Base-by-base conservation (phyloP, 2,329 filamentous ascomycete genomes). In the Nannizziopsis arthrosporioides region DNA sequence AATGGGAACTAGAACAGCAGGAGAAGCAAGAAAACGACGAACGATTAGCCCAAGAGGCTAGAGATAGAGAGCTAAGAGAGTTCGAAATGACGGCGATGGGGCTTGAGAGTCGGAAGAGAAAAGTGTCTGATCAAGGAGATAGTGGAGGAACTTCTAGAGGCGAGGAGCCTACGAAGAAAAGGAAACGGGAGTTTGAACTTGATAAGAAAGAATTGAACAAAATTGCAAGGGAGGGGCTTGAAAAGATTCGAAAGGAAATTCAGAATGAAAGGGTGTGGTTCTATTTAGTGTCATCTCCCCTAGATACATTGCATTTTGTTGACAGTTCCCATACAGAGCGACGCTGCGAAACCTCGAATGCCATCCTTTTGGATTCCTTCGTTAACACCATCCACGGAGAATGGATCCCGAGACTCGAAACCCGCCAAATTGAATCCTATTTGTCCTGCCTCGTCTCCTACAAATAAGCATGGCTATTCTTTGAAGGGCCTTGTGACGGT, bases 311-410 rank as follows among this genome's bases (percentile, higher is more conserved):
- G 7, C 2, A 19, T 31, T 38, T 35, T 22, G 41, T 8, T 44
- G 9, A 38, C 36, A 27, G 30, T 38, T 11, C 17, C 11, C 15
- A 42, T 47, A 44, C 48, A 68, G 61, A 63, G 62, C 47, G 66
- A 80, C 60, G 75, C 79, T 2, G 72, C 76, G 7, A 85, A 83
- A 64, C 76, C 78, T 1, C 75, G 76, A 12, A 69, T 94, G 0
- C 85, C 87, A 0, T 93, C 87, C 0, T 96, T 96, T 68, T 96
- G 90, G 92, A 83, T 90, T 10, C 90, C 88, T 0, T 85, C 84
- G 0, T 76, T 90, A 49, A 93, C 85, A 0, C 87, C 87, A 0
- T 73, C 73, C 0, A 76, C 74, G 34, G 76, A 76, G 41, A 69
- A 73, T 45, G 69, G 80, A 45, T 71, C 80, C 59, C 67, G 75